Conservation (phyloP, 495 filamentous ascomycete genomes). For the Penicillium pancosmium region DNA sequence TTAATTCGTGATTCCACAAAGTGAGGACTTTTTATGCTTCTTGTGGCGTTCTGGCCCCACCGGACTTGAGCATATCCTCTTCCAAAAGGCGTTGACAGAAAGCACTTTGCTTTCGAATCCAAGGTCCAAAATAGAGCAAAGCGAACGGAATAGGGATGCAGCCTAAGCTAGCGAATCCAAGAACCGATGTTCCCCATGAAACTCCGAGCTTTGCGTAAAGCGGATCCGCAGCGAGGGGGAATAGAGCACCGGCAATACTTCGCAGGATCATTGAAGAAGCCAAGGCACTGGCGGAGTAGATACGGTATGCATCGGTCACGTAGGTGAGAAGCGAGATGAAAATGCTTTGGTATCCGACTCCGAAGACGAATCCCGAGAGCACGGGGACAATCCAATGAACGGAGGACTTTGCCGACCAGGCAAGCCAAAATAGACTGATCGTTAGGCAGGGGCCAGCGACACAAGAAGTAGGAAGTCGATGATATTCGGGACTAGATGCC, state of each 20-base stretch:
- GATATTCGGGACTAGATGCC: conserved; percentile 57
- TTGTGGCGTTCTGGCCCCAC: conserved; percentile 23
- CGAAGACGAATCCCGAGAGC: conserved; percentile 67
- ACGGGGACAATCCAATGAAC: conserved; percentile 68
- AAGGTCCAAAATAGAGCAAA: conserved; percentile 37
- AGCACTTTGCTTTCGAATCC: conserved; percentile 40
- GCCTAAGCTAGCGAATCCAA: conserved; percentile 48
- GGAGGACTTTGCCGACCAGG: conserved; percentile 59
- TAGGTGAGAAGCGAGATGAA: conserved; percentile 76
- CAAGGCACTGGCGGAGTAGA: conserved; percentile 69
- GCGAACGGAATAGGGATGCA: conserved; percentile 47
- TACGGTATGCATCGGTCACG: conserved; percentile 74
- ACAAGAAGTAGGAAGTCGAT: conserved; percentile 68
- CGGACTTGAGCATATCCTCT: conserved; percentile 25
- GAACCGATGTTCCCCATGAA: conserved; percentile 46
- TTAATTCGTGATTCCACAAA: not conserved
- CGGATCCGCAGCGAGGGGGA: conserved; percentile 47
- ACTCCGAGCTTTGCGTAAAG: conserved; percentile 45
- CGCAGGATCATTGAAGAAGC: conserved; percentile 64
- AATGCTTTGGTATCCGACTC: conserved; percentile 65
- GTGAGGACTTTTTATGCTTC: conserved; percentile 4
- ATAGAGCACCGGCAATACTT: conserved; percentile 61
- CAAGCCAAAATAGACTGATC: conserved; percentile 71
- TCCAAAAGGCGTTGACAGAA: conserved; percentile 43
- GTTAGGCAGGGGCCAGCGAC: conserved; percentile 65